Conservation (phyloP, 2,329 filamentous ascomycete species). For the Colletotrichum magnum region DNA sequence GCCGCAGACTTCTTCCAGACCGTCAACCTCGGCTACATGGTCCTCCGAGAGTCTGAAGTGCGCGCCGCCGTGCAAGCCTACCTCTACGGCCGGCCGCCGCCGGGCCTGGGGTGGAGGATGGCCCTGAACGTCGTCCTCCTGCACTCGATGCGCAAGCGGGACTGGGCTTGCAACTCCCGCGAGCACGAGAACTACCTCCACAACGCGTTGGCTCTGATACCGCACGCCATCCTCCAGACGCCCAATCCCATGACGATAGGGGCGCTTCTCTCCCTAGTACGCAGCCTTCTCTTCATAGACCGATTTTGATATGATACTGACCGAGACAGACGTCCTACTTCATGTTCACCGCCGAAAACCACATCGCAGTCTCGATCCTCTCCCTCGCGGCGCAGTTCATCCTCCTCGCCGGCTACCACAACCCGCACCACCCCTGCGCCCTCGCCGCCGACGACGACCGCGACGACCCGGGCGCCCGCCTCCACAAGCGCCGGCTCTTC, state of each 20-base stretch:
- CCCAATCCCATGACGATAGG: conserved; percentile 17
- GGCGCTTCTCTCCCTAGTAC: conserved; percentile 13
- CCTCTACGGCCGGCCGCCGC: conserved; percentile 1
- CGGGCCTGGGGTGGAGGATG: conserved; percentile 4
- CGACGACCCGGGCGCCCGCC: neutral
- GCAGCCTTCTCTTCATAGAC: fast-evolving
- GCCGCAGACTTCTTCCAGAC: conserved; percentile 10
- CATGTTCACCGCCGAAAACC: neutral
- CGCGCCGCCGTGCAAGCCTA: conserved; percentile 15
- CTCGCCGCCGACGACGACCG: neutral
- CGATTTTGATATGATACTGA: neutral
- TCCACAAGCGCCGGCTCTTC: conserved; percentile 7
- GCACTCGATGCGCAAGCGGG: neutral
- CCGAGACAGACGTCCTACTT: neutral
- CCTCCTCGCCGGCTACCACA: conserved; percentile 15
- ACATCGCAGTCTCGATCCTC: conserved; percentile 3
- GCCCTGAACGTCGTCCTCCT: conserved; percentile 22
- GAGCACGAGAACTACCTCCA: conserved; percentile 14
- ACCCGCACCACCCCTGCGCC: neutral
- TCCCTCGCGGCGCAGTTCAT: conserved; percentile 7
- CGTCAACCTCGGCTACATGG: conserved; percentile 6
- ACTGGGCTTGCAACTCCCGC: neutral
- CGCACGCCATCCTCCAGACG: conserved; percentile 8
- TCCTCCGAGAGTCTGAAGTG: conserved; percentile 5
- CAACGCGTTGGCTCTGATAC: conserved; percentile 12